Evolutionary conservation across 495 filamentous ascomycete species (phyloP).

Genomic region (Hypomontagnella monticulosa): DNA sequence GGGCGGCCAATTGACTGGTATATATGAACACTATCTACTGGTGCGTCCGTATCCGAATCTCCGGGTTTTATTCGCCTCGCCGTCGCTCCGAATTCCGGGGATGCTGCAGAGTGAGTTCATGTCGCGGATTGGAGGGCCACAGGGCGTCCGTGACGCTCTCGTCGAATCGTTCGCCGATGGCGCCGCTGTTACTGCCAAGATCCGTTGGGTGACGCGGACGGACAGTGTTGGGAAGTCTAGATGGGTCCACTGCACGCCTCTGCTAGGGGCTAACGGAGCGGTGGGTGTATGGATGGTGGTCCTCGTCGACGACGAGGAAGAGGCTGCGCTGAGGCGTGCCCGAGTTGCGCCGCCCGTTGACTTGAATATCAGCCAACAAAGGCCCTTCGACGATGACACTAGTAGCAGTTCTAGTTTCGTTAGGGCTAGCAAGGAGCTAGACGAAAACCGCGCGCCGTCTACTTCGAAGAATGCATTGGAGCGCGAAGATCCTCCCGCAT

Average conservation of each 20-base stretch:
- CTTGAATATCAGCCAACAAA: constrained; percentile 21
- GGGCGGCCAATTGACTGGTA: constrained; percentile 49
- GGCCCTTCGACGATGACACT: constrained; percentile 10
- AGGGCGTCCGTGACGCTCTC: constrained; percentile 62
- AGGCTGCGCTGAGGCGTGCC: constrained; percentile 5
- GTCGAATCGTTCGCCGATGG: constrained; percentile 63
- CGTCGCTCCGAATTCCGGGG: constrained; percentile 70
- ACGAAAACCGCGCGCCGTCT: background rate
- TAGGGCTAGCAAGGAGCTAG: background rate
- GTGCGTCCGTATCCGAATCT: constrained; percentile 69
- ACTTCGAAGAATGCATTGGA: background rate
- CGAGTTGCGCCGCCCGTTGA: constrained; percentile 42
- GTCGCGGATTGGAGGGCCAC: constrained; percentile 65
- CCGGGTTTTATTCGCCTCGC: constrained; percentile 72
- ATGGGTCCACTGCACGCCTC: constrained; percentile 72
- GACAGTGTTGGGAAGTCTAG: constrained; percentile 58
- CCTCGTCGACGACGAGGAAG: constrained; percentile 62
- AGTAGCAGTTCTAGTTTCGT: background rate
- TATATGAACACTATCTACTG: constrained; percentile 69
- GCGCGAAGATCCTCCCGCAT: background rate
- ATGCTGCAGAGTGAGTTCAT: constrained; percentile 72
- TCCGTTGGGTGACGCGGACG: constrained; percentile 63
- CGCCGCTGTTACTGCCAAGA: constrained; percentile 67
- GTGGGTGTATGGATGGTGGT: constrained; percentile 75
- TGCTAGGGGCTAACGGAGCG: constrained; percentile 64